Evolutionary conservation across 768 basidiomycete genomes (phyloP), one percentile per base, ranked within the genome.

Genomic region (Leucocoprinus sp.): DNA sequence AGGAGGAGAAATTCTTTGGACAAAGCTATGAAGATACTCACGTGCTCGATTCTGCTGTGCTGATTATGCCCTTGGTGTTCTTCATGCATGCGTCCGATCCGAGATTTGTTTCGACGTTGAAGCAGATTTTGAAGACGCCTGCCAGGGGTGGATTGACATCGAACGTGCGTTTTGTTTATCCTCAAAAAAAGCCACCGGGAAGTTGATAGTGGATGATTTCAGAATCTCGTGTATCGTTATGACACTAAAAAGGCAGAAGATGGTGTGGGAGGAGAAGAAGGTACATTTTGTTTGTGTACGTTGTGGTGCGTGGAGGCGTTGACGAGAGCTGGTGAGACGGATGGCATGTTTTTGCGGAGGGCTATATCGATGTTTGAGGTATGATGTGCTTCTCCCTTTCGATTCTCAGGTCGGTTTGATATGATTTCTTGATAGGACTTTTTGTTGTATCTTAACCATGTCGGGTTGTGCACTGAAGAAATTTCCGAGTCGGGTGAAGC

Each of bases 211-310:
- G 52, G 8, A 14, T 31, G 8, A 31, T 49, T 4, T 42, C 5
- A 90, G 86, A 83, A 82, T 54, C 74, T 91, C 8, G 86, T 91
- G 5, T 95, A 86, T 58, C 81, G 93, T 6, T 97, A 97, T 61
- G 91, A 98, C 58, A 82, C 86, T 9, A 65, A 61, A 19, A 86
- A 86, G 60, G 81, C 88, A 0, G 83, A 87, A 47, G 95, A 97
- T 55, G 95, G 95, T 5, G 91, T 97, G 9, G 93, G 95, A 1
- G 93, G 93, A 1, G 90, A 95, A 52, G 93, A 96, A 63, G 93
- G 93, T 1, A 93, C 88, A 0, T 96, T 97, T 65, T 90, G 89
- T 50, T 67, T 98, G 37, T 93, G 90, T 56, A 89, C 86, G 0
- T 61, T 90, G 5, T 90, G 85, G 87, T 84, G 84, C 51, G 69